These are phyloP conservation scores for Vachellia pachyceras DNA, from an alignment of 306 rosid genomes.

Conservation along the genomic window DNA sequence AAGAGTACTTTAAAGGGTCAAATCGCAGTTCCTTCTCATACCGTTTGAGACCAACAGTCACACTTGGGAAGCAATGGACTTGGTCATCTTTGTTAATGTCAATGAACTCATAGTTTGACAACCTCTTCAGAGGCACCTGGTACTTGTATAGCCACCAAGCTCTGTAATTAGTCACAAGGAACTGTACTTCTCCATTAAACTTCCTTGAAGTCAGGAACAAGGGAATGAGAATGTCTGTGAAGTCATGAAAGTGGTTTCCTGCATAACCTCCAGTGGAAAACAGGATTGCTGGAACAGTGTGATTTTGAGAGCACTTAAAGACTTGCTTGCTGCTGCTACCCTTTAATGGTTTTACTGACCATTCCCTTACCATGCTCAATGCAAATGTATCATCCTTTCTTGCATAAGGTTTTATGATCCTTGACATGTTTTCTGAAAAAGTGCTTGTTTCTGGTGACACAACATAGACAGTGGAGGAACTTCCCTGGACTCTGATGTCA, in stretches of 20 bases:
- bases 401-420: constrained; percentile 80
- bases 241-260: constrained; percentile 92
- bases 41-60: constrained; percentile 73
- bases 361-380: constrained; percentile 56
- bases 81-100: constrained; percentile 61
- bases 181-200: constrained; percentile 72
- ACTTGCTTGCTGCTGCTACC: constrained; percentile 24
- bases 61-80: constrained; percentile 80
- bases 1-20: constrained; percentile 60
- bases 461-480: constrained; percentile 57
- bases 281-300: constrained; percentile 68
- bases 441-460: constrained; percentile 41
- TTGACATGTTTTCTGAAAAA: no score
- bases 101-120: constrained; percentile 64
- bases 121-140: constrained; percentile 48
- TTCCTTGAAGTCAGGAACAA: constrained; percentile 67
- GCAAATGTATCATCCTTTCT: constrained; percentile 62
- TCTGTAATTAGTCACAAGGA: constrained; percentile 55
- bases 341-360: constrained; percentile 72
- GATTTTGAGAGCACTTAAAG: constrained; percentile 57
- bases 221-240: constrained; percentile 76
- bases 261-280: constrained; percentile 77
- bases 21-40: constrained; percentile 60
- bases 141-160: constrained; percentile 66
- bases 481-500: constrained; percentile 58